Evolutionary conservation across 1,139 yeast genomes (phyloP), one percentile per base, ranked within the genome.

Genomic region (Hyphopichia khmerensis): DNA sequence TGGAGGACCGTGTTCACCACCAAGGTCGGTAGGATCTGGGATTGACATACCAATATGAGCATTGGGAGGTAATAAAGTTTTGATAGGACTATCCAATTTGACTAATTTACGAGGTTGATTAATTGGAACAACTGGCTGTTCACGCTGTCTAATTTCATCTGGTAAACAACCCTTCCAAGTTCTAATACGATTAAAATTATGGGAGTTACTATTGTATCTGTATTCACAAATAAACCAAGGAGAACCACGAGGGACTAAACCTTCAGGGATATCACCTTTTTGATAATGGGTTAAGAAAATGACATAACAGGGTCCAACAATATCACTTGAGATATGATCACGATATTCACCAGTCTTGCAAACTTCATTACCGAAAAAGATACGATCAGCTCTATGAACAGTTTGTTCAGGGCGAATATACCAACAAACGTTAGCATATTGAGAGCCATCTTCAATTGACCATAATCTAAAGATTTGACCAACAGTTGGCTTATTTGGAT

Each of bases 81-180:
- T 84, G 51, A 93, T 76, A 10, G 99, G 99, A 2, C 96, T 88
- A 40, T 87, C 91, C 55, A 72, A 82, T 58, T 82, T 82, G 57
- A 82, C 82, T 58, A 86, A 74, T 49, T 86, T 81, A 55, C 96
- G 78, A 2, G 82, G 79, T 49, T 73, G 78, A 42, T 52, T 62
- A 46, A 73, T 62, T 9, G 75, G 76, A 27, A 72, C 62, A 35
- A 84, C 83, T 51, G 95, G 91, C 38, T 89, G 89, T 60, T 93
- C 98, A 40, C 80, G 77, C 48, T 87, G 91, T 57, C 98, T 81
- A 33, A 91, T 87, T 60, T 91, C 99, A 64, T 93, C 99, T 0
- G 99, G 99, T 51, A 93, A 77, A 69, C 99, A 93, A 3, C 97
- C 98, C 63, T 89, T 93, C 99, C 99, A 93, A 1, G 99, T 93